phyloP scores from a whole-genome alignment of 2,329 filamentous ascomycete genomes.

The Berkeleyomyces rouxiae region DNA sequence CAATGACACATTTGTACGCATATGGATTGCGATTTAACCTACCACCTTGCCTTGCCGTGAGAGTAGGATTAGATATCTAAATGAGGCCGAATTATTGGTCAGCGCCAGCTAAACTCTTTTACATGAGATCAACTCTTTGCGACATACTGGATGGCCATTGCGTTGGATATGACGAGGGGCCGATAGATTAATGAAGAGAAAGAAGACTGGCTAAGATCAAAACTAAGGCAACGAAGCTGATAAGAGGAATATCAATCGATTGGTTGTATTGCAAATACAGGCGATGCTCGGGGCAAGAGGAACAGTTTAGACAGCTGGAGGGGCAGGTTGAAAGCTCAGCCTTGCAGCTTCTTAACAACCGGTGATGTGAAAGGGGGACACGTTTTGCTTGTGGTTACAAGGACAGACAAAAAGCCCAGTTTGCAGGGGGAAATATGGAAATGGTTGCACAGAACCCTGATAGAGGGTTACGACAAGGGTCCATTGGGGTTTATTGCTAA shows the following conservation, averaged over 20 bases:
- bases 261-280: too few relatives aligned
- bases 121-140: not conserved
- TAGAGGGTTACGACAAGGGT: not conserved
- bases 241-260: too few relatives aligned
- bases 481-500: not conserved
- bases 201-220: not conserved
- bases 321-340: constrained; percentile 3
- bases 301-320: not conserved
- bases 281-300: too few relatives aligned
- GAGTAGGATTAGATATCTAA: constrained; percentile 89
- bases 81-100: constrained; percentile 4
- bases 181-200: not conserved
- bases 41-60: constrained; percentile 99
- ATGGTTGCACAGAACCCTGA: not conserved
- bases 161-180: constrained; percentile 13
- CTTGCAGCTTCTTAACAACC: not conserved
- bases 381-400: not conserved
- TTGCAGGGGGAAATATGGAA: not conserved
- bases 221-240: not conserved
- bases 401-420: not conserved
- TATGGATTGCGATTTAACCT: constrained; percentile 25
- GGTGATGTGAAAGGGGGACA: not conserved
- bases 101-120: not conserved
- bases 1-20: too few relatives aligned
- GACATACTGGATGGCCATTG: constrained; percentile 30